Percentiles rank a stretch among this genome's conserved stretches.
Conservation (phyloP, 441 rosid species). For the Melastoma candidum region DNA sequence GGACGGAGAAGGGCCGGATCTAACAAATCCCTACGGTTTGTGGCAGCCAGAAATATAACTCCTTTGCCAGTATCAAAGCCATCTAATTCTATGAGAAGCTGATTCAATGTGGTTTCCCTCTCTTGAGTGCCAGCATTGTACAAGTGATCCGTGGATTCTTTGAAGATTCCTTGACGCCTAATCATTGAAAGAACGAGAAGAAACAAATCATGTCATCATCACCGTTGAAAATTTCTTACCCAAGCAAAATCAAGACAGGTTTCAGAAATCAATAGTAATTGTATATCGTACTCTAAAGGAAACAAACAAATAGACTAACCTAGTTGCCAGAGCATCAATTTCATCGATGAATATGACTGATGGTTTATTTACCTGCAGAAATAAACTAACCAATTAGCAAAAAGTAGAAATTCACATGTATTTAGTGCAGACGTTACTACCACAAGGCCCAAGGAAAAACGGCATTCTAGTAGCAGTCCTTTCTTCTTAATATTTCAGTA, state of each 20-base stretch:
- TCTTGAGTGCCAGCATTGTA: conserved; percentile 96
- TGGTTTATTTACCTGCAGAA: conserved; percentile 85
- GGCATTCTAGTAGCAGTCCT: neutral
- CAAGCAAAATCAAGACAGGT: neutral
- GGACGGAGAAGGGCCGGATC: conserved; percentile 98
- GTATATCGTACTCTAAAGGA: too few species aligned
- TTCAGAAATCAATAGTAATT: neutral
- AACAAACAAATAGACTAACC: conserved; percentile 28
- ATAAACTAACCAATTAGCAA: conserved; percentile 12
- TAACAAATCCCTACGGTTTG: conserved; percentile 85
- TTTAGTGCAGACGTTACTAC: neutral
- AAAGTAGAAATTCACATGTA: too few species aligned
- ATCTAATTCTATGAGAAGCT: conserved; percentile 93
- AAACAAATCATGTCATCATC: neutral
- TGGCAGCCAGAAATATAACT: conserved; percentile 92
- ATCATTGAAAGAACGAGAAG: conserved; percentile 5
- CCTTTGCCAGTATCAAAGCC: conserved; percentile 99
- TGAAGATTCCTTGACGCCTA: conserved; percentile 90
- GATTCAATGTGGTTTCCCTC: conserved; percentile 95
- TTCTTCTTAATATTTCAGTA: neutral
- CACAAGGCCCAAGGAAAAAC: neutral
- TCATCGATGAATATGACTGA: conserved; percentile 93
- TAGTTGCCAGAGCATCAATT: conserved; percentile 90
- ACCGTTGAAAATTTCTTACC: neutral
- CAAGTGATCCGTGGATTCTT: conserved; percentile 62